Base-by-base conservation (phyloP, 75 land plant genomes). In the Azolla pinnata region DNA sequence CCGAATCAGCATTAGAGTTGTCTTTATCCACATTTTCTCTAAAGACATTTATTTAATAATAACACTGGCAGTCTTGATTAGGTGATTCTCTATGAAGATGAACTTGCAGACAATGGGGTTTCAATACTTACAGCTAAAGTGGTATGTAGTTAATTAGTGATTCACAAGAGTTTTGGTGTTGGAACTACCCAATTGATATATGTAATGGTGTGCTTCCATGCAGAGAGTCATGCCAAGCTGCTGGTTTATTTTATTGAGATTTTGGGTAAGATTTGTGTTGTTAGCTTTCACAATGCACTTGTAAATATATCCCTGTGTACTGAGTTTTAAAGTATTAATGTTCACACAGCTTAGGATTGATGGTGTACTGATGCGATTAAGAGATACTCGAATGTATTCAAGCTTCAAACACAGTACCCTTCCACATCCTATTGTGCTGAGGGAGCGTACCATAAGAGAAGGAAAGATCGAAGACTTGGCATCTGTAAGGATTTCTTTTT, bases 221-320 rank as follows among this genome's bases (percentile, higher is more conserved):
- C 64, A 92, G 97, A 76, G 99, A 72, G 97, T 93, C 24, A 93
- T 93, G 99, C 99, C 99, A 52, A 86, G 68, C 49, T 74, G 87
- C 62, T 93, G 99, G 99, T 93, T 89, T 77, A 83, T 93, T 79
- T 83, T 93, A 21, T 67, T 86, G 58, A 84, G 91, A 56, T 89
- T 81, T 60, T 93, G 99, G 84, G 91, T 87, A 56, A 85, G 85
- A 61, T 28, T 29, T 31, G 4, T 28, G 29, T 23, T 47, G 21
- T 4, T 38, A 32, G 29, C 27, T 54, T 54, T 31, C 51, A 16
- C 40, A 7, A 20, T 31, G 31, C 32, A 16, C 5, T 53, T 2
- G 17, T 4, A 54, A 23, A 10, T 54, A 4, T 8, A 53, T n/a
- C 14, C 14, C n/a, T 38, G 7, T 38, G 42, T 38, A 8, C 14